Conservation (phyloP, 352 stramenopile species). For the Phytophthora hibernalis region DNA sequence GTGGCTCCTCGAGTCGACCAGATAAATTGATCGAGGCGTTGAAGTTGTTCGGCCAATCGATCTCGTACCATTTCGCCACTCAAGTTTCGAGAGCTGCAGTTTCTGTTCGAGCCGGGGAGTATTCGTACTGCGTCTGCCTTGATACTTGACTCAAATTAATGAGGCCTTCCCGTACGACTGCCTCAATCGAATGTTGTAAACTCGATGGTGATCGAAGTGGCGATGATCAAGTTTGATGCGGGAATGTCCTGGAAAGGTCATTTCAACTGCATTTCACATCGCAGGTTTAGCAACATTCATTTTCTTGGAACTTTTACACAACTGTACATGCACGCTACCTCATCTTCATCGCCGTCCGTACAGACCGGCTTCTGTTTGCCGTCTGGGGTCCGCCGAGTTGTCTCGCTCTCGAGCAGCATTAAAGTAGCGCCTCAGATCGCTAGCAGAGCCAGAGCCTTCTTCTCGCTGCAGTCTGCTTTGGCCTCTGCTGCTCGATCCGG, state of each 20-base stretch:
- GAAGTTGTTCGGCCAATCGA: conserved; percentile 18
- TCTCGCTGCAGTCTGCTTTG: conserved; percentile 21
- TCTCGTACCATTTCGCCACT: not conserved
- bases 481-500: conserved; percentile 31
- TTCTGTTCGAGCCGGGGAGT: conserved; percentile 1
- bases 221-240: too few relatives aligned
- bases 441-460: conserved; percentile 18
- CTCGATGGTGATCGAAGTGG: too few relatives aligned
- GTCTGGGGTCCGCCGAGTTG: conserved; percentile 8
- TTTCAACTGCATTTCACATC: too few relatives aligned
- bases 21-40: conserved; percentile 8
- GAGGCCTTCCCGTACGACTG: too few relatives aligned
- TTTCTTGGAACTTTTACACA: conserved; percentile 8
- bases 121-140: not conserved
- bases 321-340: conserved; percentile 1
- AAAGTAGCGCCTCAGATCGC: conserved; percentile 29
- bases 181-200: not conserved
- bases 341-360: conserved; percentile 1
- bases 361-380: conserved; percentile 9
- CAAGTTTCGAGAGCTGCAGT: conserved; percentile 17
- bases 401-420: conserved; percentile 21
- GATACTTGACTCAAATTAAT: too few relatives aligned
- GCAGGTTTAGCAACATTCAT: too few relatives aligned
- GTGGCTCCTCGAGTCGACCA: conserved; percentile 20
- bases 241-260: too few relatives aligned